These are phyloP conservation scores for Handroanthus guayacan DNA, from an alignment of 257 asterid genomes.

Conservation along the genomic window DNA sequence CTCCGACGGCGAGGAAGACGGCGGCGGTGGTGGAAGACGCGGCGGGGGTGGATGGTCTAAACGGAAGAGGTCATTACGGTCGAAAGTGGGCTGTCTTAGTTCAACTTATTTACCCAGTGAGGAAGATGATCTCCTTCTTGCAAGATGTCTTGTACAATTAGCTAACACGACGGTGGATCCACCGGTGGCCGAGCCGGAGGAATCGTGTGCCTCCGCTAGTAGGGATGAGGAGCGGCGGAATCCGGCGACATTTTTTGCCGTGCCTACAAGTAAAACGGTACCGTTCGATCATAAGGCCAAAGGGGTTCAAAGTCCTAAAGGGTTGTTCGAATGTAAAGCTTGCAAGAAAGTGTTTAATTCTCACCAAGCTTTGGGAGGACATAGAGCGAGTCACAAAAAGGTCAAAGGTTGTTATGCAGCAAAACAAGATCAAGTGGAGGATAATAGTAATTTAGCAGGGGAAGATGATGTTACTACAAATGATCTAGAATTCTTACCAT, in stretches of 20 bases:
- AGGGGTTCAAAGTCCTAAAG: conserved; percentile 51
- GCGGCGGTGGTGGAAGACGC: conserved; percentile 32
- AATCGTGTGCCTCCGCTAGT: conserved; percentile 79
- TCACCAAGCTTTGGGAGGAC: conserved; percentile 95
- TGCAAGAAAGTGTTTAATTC: conserved; percentile 94
- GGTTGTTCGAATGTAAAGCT: conserved; percentile 86
- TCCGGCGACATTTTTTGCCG: conserved; percentile 37
- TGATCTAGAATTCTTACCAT: conserved; percentile 50
- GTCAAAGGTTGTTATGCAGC: conserved; percentile 92
- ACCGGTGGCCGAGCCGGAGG: conserved; percentile 61
- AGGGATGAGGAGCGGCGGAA: conserved; percentile 68
- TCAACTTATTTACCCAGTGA: conserved; percentile 50
- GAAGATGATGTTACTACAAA: conserved; percentile 52
- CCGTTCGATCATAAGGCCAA: conserved; percentile 48
- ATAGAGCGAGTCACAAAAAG: conserved; percentile 93
- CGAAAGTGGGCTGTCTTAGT: conserved; percentile 59
- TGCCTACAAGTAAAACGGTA: conserved; percentile 25
- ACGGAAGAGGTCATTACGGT: conserved; percentile 75
- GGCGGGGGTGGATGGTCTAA: conserved; percentile 68
- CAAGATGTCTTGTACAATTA: conserved; percentile 72
- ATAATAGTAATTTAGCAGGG: conserved; percentile 8
- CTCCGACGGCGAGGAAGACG: conserved; percentile 59
- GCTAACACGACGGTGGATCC: conserved; percentile 67
- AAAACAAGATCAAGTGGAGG: conserved; percentile 59
- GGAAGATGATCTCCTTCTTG: conserved; percentile 83